Evolutionary conservation across 2,329 filamentous ascomycete species (phyloP), one percentile per base, ranked within the genome.

Genomic region (Cladophialophora carrionii): DNA sequence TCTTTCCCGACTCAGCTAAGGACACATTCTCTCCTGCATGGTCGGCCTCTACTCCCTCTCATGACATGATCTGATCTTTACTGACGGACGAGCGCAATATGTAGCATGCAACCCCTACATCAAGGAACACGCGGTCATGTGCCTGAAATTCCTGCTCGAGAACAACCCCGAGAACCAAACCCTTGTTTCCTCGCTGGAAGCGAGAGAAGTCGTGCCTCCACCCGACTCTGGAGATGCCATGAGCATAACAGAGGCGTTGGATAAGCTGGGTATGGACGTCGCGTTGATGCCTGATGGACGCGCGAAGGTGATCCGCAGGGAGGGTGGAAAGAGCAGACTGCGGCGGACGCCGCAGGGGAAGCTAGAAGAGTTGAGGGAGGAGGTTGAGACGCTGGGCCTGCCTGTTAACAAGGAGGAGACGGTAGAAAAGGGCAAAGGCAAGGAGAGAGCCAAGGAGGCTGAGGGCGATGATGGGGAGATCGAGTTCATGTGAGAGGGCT

Each of bases 61-160:
- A 37, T 46, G 41, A 37, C 41, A n/a, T 37, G 29, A 51, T 31
- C 54, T 57, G 32, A 52, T 37, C 48, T 43, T 61, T 54, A 26
- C 58, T 61, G 41, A 61, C 34, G 29, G 48, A 34, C 52, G 29
- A n/a, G 4, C 12, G 14, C 52, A 32, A n/a, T 34, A 26, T 59
- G 29, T 57, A 69, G 67, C 64, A 55, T 69, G 67, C 78, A 97
- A 97, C 74, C 92, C 92, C 0, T 97, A 94, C 74, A 93, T 96
- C 68, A 91, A 94, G 73, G 94, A 98, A 76, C 90, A 93, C 69
- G 91, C 92, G 2, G 91, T 93, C 57, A 88, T 96, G 75, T 93
- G 90, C 70, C 83, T 96, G n/a, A 93, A 94, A 74, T 96, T 86
- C 71, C 73, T 85, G 22, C 78, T 86, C 6, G 84, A 86, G 64